A percentile compares a stretch with the other conserved stretches of the same genome.
These are phyloP conservation scores for Mortierella sp. DNA, from an alignment of 371 early-diverging fungal genomes.

Conservation along the genomic window DNA sequence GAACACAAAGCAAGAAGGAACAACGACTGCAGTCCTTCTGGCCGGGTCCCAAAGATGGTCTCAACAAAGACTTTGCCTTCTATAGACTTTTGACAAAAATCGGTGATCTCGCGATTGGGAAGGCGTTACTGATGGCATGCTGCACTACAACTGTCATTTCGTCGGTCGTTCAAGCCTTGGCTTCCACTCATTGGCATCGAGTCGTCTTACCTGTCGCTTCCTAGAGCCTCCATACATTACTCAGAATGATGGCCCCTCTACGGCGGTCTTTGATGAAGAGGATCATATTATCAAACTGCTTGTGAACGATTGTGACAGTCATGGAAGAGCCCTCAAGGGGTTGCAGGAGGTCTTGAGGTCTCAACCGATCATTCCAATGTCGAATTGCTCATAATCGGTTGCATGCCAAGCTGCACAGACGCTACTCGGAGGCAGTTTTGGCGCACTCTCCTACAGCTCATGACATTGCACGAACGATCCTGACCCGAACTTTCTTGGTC, in stretches of 20 bases:
- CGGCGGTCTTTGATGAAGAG: conserved; percentile 29
- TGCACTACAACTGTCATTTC: neutral
- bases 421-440: conserved; percentile 28
- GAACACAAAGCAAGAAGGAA: too few species aligned
- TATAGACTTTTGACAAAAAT: conserved; percentile 37
- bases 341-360: conserved; percentile 12
- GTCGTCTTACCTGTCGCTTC: conserved; percentile 36
- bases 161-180: too few species aligned
- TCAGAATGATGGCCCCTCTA: conserved; percentile 4
- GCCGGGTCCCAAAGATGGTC: conserved; percentile 14
- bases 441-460: conserved; percentile 16
- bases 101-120: conserved; percentile 28
- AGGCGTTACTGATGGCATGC: neutral
- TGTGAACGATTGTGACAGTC: conserved; percentile 45
- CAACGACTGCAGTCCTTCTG: conserved; percentile 37
- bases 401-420: conserved; percentile 17
- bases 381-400: conserved; percentile 31
- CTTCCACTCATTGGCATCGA: too few species aligned
- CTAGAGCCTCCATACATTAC: conserved; percentile 24
- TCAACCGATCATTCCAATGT: conserved; percentile 17
- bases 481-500: conserved; percentile 25
- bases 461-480: conserved; percentile 38
- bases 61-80: conserved; percentile 27
- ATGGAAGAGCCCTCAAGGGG: conserved; percentile 43
- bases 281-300: conserved; percentile 33